phyloP scores from a whole-genome alignment of 768 basidiomycete species.

The Mycena alexandri region DNA sequence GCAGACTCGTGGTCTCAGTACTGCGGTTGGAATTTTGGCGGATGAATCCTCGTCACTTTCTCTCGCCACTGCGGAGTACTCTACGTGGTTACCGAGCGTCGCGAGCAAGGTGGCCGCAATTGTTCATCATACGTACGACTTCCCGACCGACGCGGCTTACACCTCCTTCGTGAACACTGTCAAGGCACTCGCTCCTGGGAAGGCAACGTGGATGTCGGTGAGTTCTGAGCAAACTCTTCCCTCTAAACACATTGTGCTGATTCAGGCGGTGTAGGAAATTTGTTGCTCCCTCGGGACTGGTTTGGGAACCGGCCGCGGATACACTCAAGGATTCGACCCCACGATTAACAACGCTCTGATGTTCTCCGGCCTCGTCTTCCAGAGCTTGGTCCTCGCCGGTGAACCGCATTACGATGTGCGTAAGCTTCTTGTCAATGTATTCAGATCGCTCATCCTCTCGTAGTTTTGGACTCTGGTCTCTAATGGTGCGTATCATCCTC shows the following conservation, averaged over 20 bases:
- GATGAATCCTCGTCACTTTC: slow-evolving; percentile 56
- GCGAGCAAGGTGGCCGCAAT: slow-evolving; percentile 52
- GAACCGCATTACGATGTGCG: slow-evolving; percentile 56
- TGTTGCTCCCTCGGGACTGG: slow-evolving; percentile 54
- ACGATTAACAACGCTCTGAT: slow-evolving; percentile 56
- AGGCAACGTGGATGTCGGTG: slow-evolving; percentile 56
- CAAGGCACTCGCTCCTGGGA: slow-evolving; percentile 45
- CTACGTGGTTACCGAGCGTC: slow-evolving; percentile 52
- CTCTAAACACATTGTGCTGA: too few species aligned
- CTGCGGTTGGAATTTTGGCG: slow-evolving; percentile 53
- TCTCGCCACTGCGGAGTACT: slow-evolving; percentile 48
- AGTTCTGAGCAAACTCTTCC: slow-evolving; percentile 18
- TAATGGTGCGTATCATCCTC: slow-evolving; percentile 42
- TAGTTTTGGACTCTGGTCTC: slow-evolving; percentile 58
- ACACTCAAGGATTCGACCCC: slow-evolving; percentile 52
- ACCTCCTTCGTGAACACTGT: slow-evolving; percentile 46
- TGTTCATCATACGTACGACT: slow-evolving; percentile 62
- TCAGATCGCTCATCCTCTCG: background rate
- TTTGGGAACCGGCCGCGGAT: slow-evolving; percentile 51
- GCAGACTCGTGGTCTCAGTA: slow-evolving; percentile 43
- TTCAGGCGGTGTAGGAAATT: slow-evolving; percentile 46
- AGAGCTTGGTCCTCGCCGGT: slow-evolving; percentile 51
- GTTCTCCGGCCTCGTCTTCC: slow-evolving; percentile 54
- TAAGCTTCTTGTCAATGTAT: background rate
- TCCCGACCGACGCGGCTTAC: slow-evolving; percentile 55